Evolutionary conservation across 257 asterid species (phyloP).

Genomic region (Nicotiana benthamiana): DNA sequence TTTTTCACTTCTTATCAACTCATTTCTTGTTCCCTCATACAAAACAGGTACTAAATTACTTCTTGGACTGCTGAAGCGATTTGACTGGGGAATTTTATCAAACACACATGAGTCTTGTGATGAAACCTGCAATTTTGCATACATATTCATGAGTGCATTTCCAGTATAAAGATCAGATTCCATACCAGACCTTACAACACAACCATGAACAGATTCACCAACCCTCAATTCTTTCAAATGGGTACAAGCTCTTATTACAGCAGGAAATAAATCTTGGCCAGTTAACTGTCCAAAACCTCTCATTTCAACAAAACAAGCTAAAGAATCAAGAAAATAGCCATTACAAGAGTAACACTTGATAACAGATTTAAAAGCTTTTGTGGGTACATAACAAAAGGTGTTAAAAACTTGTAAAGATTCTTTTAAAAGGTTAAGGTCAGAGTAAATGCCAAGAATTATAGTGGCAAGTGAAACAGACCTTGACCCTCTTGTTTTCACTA

Average conservation of each 20-base stretch:
- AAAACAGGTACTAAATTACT: neutral
- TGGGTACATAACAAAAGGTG: constrained; percentile 33
- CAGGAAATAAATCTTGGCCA: constrained; percentile 70
- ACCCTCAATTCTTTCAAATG: constrained; percentile 51
- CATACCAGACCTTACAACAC: constrained; percentile 53
- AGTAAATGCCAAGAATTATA: constrained; percentile 49
- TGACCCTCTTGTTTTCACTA: constrained; percentile 34
- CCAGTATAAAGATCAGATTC: constrained; percentile 71
- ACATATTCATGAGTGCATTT: constrained; percentile 86
- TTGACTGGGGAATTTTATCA: constrained; percentile 38
- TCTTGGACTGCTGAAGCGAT: neutral
- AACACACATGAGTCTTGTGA: constrained; percentile 22
- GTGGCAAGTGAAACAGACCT: constrained; percentile 23
- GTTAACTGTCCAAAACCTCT: constrained; percentile 56
- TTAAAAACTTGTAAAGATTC: constrained; percentile 46
- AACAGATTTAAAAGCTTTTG: constrained; percentile 72
- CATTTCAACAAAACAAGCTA: constrained; percentile 55
- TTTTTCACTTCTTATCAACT: neutral
- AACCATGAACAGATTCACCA: constrained; percentile 76
- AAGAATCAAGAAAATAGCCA: constrained; percentile 43
- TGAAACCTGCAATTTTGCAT: constrained; percentile 52
- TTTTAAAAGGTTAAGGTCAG: constrained; percentile 53
- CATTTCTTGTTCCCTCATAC: constrained; percentile 5
- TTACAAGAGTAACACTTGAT: constrained; percentile 62
- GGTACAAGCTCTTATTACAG: constrained; percentile 60